phyloP scores from a whole-genome alignment of 2,329 filamentous ascomycete genomes.

The Sporothrix protearum region DNA sequence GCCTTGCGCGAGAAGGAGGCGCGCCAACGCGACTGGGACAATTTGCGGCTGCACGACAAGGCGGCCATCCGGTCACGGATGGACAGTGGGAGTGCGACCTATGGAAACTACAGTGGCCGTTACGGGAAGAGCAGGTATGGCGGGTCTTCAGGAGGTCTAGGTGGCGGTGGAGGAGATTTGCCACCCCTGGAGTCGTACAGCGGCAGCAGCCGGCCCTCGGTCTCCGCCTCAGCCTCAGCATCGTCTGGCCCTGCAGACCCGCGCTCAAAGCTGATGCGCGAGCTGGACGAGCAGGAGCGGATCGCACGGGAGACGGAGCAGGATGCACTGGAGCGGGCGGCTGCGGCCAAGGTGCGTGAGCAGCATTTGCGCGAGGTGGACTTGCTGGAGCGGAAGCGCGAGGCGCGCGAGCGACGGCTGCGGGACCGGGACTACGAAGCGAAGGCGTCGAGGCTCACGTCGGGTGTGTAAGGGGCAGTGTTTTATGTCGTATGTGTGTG shows the following conservation, averaged over 20 bases:
- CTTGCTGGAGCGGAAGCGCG: slow-evolving; percentile 6
- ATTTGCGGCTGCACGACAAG: slow-evolving; percentile 23
- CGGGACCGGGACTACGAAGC: neutral
- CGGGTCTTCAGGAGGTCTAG: no score
- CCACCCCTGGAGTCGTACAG: neutral
- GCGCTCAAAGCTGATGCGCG: slow-evolving; percentile 1
- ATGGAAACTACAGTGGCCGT: neutral
- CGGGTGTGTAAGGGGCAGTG: neutral
- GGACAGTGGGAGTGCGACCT: neutral
- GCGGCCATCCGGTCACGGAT: neutral
- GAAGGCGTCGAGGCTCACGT: neutral
- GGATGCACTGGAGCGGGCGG: slow-evolving; percentile 19
- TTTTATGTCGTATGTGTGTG: no score
- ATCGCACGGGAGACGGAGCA: slow-evolving; percentile 15
- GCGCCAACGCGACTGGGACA: slow-evolving; percentile 24
- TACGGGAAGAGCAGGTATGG: neutral
- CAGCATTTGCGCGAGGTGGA: slow-evolving; percentile 21
- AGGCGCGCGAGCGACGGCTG: slow-evolving; percentile 6
- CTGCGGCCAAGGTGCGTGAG: slow-evolving; percentile 11
- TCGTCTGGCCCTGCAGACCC: neutral
- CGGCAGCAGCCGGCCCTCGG: neutral
- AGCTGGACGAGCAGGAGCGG: slow-evolving; percentile 24
- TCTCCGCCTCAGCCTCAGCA: no score
- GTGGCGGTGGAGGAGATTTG: no score
- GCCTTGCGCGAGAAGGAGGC: neutral